phyloP scores from a whole-genome alignment of 2,329 filamentous ascomycete genomes.

The Diplodia seriata region DNA sequence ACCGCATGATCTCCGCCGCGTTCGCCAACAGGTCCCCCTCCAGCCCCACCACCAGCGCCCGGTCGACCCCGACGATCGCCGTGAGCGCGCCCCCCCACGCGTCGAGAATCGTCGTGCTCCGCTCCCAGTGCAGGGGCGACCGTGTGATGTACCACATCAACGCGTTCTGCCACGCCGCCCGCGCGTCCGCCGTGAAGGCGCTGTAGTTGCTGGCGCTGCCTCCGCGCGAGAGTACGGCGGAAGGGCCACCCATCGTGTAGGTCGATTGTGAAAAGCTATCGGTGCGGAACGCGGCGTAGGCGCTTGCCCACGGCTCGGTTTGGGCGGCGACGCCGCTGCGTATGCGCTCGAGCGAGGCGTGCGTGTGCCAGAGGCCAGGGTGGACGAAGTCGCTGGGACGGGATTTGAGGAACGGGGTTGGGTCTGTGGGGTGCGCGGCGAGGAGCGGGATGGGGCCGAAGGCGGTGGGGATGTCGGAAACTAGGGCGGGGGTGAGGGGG shows the following conservation, averaged over 20 bases:
- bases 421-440: background rate
- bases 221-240: conserved; percentile 45
- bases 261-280: no score
- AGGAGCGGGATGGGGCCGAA: conserved; percentile 8
- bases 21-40: conserved; percentile 53
- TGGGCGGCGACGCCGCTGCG: conserved; percentile 33
- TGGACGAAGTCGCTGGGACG: conserved; percentile 35
- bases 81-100: conserved; percentile 47
- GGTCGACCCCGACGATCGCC: conserved; percentile 46
- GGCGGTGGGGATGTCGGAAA: conserved; percentile 3
- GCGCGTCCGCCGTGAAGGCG: conserved; percentile 46
- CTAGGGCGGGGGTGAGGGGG: background rate
- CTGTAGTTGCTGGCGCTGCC: conserved; percentile 46
- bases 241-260: conserved; percentile 45
- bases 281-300: no score
- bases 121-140: conserved; percentile 47
- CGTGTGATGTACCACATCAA: conserved; percentile 55
- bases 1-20: conserved; percentile 55
- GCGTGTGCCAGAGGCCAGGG: conserved; percentile 40
- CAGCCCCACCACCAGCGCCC: conserved; percentile 48
- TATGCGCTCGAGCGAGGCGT: conserved; percentile 38
- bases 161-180: conserved; percentile 52
- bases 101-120: conserved; percentile 48
- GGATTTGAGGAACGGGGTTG: conserved; percentile 11
- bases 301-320: conserved; percentile 37